Evolutionary conservation across 768 basidiomycete genomes (phyloP), one percentile per base, ranked within the genome.

Genomic region (Thelephora ganbajun): DNA sequence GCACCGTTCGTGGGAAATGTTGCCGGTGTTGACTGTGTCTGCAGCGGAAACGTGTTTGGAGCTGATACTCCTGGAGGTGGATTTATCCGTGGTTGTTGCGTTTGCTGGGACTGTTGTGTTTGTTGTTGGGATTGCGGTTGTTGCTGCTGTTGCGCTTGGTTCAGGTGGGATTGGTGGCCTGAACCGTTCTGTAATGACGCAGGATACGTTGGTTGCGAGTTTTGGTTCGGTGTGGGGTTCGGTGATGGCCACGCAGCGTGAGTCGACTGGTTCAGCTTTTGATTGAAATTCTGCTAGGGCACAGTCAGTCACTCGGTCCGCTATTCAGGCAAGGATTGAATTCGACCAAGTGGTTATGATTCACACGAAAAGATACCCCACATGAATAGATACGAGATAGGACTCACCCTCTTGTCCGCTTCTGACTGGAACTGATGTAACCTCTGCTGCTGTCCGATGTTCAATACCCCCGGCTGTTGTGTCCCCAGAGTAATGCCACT

Each of bases 391-490:
- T 22, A 6, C 11, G 14, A 14, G 39, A 41, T 14, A 36, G 73
- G 80, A 65, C 65, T 83, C 81, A 70, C 83, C 52, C 60, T 59
- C 57, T 86, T 85, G 57, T 85, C 84, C 14, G 72, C 66, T 48
- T 87, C 84, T 16, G 71, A 66, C 63, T 76, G 76, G 49, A 76
- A 73, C 26, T 48, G 56, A 43, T 60, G 60, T 43, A 60, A 36
- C 58, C 61, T 54, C 62, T 69, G 50, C 58, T 68, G 46, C 50
- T 59, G 63, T 18, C 62, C 62, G 47, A 74, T 53, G 50, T 81
- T 84, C 53, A 86, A 62, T 70, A 87, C 70, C 47, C 83, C 83
- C 6, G 83, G 83, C 46, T 69, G 70, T 44, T 62, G 52, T 6
- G 59, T 43, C 18, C 58, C 45, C n/a, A 39, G 34, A 19, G 66